phyloP scores from a whole-genome alignment of 345 rosid genomes.

The Hevea brasiliensis region DNA sequence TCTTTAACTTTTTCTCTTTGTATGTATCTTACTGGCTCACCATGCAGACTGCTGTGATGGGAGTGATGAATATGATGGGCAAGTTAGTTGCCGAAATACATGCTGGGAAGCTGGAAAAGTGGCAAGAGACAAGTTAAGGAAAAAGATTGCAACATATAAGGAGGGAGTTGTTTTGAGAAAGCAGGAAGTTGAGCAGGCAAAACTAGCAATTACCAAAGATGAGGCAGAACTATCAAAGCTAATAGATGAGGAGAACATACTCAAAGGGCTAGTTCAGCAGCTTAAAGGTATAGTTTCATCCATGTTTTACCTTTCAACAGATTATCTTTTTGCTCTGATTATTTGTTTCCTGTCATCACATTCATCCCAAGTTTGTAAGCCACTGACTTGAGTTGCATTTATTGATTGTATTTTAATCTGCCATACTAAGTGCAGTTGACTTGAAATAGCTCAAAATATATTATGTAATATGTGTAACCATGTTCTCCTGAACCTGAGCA shows the following conservation, averaged over 20 bases:
- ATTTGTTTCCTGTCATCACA: not conserved
- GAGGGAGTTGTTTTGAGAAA: conserved; percentile 61
- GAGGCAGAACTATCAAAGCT: conserved; percentile 67
- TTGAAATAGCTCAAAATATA: not conserved
- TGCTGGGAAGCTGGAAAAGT: conserved; percentile 97
- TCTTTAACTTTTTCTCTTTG: not conserved
- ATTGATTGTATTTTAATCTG: not conserved
- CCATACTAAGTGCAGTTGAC: not conserved
- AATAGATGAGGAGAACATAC: conserved; percentile 67
- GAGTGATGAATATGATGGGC: conserved; percentile 88
- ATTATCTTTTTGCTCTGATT: not conserved
- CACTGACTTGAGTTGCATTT: not conserved
- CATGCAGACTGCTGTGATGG: conserved; percentile 96
- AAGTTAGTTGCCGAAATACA: conserved; percentile 66
- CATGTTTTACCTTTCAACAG: not conserved
- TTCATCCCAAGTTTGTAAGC: not conserved
- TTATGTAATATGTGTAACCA: no score
- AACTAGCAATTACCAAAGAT: conserved; percentile 61
- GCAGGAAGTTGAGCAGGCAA: conserved; percentile 57
- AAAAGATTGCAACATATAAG: conserved; percentile 59
- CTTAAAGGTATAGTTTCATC: conserved; percentile 61
- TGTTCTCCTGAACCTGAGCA: no score
- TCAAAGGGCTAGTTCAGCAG: conserved; percentile 72
- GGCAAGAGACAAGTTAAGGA: conserved; percentile 68
- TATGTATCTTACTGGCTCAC: conserved; percentile 2